A percentile compares a stretch with the other conserved stretches of the same genome.
These are phyloP conservation scores for Chrysosporium keratinophilum DNA, from an alignment of 2,329 filamentous ascomycete species.

Conservation along the genomic window DNA sequence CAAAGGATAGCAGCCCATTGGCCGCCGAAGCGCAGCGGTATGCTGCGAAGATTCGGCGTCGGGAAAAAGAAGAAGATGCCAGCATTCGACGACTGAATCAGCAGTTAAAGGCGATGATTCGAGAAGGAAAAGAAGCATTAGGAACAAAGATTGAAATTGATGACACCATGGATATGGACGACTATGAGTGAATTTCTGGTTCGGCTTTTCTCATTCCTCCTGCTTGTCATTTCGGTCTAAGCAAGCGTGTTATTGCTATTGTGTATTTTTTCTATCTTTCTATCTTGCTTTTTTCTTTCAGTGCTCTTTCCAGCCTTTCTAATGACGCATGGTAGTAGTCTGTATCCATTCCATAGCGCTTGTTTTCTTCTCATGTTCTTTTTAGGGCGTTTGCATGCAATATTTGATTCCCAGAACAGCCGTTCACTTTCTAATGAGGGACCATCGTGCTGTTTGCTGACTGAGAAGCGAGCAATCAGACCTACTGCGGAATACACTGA, in stretches of 20 bases:
- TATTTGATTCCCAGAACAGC: too few species aligned
- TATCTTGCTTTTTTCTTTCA: background rate
- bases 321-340: constrained; percentile 1
- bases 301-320: background rate
- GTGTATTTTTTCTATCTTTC: background rate
- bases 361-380: background rate
- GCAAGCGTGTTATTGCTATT: constrained; percentile 3
- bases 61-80: constrained; percentile 68
- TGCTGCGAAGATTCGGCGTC: constrained; percentile 58
- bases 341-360: background rate
- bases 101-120: constrained; percentile 74
- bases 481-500: too few species aligned
- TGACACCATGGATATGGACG: constrained; percentile 30
- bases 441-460: too few species aligned
- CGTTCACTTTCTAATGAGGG: too few species aligned
- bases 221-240: background rate
- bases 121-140: constrained; percentile 76
- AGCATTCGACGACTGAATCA: constrained; percentile 70
- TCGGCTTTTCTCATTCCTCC: background rate
- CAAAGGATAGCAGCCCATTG: constrained; percentile 22
- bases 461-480: too few species aligned
- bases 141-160: constrained; percentile 60
- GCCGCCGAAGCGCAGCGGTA: constrained; percentile 59
- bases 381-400: background rate
- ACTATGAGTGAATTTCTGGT: constrained; percentile 16